Evolutionary conservation across 495 filamentous ascomycete species (phyloP).

Genomic region (Xylaria castorea): DNA sequence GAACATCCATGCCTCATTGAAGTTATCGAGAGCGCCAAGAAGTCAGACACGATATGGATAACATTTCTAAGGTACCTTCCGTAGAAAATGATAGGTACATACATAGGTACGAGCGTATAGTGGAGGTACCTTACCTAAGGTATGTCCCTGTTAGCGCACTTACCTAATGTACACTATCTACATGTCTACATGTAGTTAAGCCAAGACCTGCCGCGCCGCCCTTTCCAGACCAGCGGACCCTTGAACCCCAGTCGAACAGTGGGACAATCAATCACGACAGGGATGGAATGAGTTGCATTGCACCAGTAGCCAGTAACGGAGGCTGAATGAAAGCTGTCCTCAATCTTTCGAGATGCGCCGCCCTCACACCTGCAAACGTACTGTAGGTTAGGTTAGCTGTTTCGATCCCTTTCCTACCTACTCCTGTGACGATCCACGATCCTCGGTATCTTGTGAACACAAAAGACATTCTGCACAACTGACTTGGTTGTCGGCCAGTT

Average conservation of each 20-base stretch:
- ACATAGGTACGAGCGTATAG: too few species aligned
- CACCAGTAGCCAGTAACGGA: not conserved
- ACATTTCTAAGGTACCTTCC: not conserved
- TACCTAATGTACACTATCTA: not conserved
- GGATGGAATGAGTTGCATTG: slow-evolving; percentile 11
- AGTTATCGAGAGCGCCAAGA: too few species aligned
- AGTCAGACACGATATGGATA: not conserved
- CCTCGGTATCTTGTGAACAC: not conserved
- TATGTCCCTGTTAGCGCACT: not conserved
- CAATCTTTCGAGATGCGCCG: slow-evolving; percentile 1
- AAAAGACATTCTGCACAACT: not conserved
- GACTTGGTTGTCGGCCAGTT: not conserved
- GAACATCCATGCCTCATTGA: too few species aligned
- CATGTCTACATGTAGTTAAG: too few species aligned
- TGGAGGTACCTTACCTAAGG: not conserved
- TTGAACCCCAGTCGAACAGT: slow-evolving; percentile 2
- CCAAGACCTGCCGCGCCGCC: not conserved
- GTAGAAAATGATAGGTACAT: too few species aligned
- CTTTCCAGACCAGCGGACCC: slow-evolving; percentile 12
- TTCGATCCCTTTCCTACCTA: not conserved
- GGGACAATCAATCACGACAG: slow-evolving; percentile 2
- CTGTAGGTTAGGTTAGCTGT: not conserved
- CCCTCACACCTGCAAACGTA: not conserved
- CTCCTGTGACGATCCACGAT: not conserved
- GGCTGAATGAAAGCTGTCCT: slow-evolving; percentile 33